Conservation (phyloP, 164 flowering plant genomes). For the Cinnamomum micranthum region DNA sequence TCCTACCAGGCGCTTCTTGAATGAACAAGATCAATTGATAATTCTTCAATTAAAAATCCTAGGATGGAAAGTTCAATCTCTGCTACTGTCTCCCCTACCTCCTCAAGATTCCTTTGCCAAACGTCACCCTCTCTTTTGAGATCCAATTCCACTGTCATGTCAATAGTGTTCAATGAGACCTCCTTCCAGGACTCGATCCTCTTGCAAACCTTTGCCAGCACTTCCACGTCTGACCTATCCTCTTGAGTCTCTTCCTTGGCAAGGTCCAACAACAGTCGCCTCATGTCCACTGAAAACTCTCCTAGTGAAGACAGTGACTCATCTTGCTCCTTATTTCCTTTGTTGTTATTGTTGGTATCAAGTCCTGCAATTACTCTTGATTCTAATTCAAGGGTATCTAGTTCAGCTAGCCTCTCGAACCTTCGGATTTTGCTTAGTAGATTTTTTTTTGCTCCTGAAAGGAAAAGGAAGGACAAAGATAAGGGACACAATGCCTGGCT, state of each 20-base stretch:
- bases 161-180: not conserved
- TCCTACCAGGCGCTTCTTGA: not conserved
- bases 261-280: constrained; percentile 48
- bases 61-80: not conserved
- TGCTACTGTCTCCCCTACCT: not conserved
- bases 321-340: not conserved
- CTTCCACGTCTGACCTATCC: constrained; percentile 15
- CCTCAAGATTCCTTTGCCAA: constrained; percentile 1
- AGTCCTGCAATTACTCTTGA: constrained; percentile 33
- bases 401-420: constrained; percentile 65
- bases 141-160: not conserved
- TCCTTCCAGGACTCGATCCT: not conserved
- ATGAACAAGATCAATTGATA: not conserved
- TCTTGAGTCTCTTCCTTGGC: constrained; percentile 43
- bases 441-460: constrained; percentile 63
- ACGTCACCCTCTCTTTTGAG: not conserved
- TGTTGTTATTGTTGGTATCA: not conserved
- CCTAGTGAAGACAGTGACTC: not conserved
- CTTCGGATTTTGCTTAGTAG: constrained; percentile 61
- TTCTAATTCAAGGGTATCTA: constrained; percentile 81
- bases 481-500: not conserved
- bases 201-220: constrained; percentile 13
- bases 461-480: not conserved
- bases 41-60: not conserved
- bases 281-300: not conserved